Conservation (phyloP, 768 basidiomycete species). For the Mycena venus region DNA sequence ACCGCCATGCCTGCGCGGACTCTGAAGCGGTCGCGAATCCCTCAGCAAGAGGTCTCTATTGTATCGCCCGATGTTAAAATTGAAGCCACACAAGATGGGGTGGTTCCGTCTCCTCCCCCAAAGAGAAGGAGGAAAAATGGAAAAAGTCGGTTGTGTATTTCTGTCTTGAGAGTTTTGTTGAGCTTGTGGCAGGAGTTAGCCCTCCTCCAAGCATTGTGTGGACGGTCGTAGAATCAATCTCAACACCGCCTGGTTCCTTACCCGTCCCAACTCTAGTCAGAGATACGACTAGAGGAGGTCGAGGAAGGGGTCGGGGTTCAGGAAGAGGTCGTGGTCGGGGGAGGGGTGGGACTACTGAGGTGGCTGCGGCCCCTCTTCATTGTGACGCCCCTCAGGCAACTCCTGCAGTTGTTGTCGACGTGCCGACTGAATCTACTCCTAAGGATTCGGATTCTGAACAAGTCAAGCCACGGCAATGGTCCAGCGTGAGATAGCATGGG, state of each 20-base stretch:
- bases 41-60: neutral
- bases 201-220: slow-evolving; percentile 9
- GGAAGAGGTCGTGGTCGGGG: slow-evolving; percentile 19
- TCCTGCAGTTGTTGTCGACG: neutral
- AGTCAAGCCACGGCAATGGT: slow-evolving; percentile 44
- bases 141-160: slow-evolving; percentile 6
- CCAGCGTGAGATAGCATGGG: slow-evolving; percentile 36
- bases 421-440: neutral
- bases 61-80: neutral
- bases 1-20: neutral
- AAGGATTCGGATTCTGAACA: neutral
- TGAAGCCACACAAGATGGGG: neutral
- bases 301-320: slow-evolving; percentile 12
- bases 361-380: neutral
- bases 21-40: slow-evolving; percentile 13
- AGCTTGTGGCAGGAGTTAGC: neutral
- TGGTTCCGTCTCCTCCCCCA: neutral
- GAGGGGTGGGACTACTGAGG: neutral
- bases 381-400: neutral
- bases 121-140: slow-evolving; percentile 18
- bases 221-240: neutral
- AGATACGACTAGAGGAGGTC: neutral
- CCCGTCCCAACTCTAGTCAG: neutral
- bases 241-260: neutral
- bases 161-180: neutral